Conservation (phyloP, 495 filamentous ascomycete species). For the Oleoguttula mirabilis region DNA sequence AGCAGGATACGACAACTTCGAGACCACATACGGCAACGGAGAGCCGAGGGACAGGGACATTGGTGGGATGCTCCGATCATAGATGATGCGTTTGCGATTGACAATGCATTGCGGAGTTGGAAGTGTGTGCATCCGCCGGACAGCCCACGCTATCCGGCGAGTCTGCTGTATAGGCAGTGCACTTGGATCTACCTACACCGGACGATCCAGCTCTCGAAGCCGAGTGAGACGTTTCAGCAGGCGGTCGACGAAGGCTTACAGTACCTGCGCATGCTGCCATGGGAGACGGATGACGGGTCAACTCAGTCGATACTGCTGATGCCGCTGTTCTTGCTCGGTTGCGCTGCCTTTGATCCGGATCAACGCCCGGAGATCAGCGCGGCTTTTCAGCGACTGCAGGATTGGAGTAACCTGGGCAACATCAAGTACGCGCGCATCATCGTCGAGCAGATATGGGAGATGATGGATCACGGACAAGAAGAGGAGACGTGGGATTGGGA, state of each 20-base stretch:
- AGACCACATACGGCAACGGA: slow-evolving; percentile 59
- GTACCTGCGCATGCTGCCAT: slow-evolving; percentile 50
- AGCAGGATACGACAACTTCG: slow-evolving; percentile 69
- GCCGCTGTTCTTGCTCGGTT: slow-evolving; percentile 79
- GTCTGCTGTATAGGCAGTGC: slow-evolving; percentile 75
- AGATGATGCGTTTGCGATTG: slow-evolving; percentile 64
- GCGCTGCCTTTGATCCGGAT: slow-evolving; percentile 57
- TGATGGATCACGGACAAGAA: slow-evolving; percentile 68
- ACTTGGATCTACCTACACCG: slow-evolving; percentile 85
- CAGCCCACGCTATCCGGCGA: slow-evolving; percentile 61
- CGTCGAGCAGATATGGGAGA: slow-evolving; percentile 67
- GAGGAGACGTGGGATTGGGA: slow-evolving; percentile 83
- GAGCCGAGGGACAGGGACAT: slow-evolving; percentile 49
- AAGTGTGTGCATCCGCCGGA: slow-evolving; percentile 55
- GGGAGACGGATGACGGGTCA: slow-evolving; percentile 35
- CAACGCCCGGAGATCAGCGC: slow-evolving; percentile 59
- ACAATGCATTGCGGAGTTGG: slow-evolving; percentile 66
- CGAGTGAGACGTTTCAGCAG: slow-evolving; percentile 42
- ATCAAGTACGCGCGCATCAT: slow-evolving; percentile 63
- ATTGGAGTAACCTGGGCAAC: slow-evolving; percentile 71
- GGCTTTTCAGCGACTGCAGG: slow-evolving; percentile 57
- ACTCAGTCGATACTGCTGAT: slow-evolving; percentile 76
- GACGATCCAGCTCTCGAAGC: slow-evolving; percentile 64
- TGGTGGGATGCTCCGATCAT: slow-evolving; percentile 63
- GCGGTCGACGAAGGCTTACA: slow-evolving; percentile 70